A percentile compares a stretch with the other conserved stretches of the same genome.
Evolutionary conservation across 2,329 filamentous ascomycete genomes (phyloP).

Genomic region (Lasiodiplodia sp.): DNA sequence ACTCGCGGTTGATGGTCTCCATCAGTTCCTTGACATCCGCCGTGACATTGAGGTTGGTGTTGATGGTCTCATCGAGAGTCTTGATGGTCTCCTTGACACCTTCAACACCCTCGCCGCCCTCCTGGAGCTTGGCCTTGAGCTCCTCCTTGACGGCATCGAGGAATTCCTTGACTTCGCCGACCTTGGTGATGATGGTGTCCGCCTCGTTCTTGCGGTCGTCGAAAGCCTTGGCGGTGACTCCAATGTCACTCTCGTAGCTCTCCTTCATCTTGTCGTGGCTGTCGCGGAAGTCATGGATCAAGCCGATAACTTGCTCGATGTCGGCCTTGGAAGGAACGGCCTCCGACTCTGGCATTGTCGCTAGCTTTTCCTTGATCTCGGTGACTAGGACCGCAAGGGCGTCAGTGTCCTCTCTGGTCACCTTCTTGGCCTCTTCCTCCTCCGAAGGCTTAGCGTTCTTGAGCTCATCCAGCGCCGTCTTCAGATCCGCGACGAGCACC

Average conservation of each 20-base stretch:
- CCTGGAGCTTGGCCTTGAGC: conserved; percentile 77
- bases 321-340: conserved; percentile 79
- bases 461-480: conserved; percentile 74
- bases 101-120: conserved; percentile 72
- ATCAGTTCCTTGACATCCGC: conserved; percentile 66
- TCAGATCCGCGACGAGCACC: conserved; percentile 79
- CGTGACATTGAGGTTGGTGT: conserved; percentile 50
- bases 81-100: conserved; percentile 68
- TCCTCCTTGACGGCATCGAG: conserved; percentile 80
- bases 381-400: conserved; percentile 79
- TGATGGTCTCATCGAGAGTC: conserved; percentile 73
- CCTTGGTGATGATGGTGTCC: conserved; percentile 76
- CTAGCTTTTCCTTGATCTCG: conserved; percentile 83
- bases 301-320: conserved; percentile 66
- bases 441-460: conserved; percentile 57
- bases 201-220: conserved; percentile 87
- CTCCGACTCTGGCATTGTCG: conserved; percentile 74
- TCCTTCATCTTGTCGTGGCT: conserved; percentile 74
- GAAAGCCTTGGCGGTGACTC: conserved; percentile 77
- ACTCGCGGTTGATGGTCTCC: conserved; percentile 81
- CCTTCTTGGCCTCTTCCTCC: conserved; percentile 60
- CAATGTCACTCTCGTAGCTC: conserved; percentile 75
- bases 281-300: conserved; percentile 60
- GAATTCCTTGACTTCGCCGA: conserved; percentile 78
- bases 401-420: conserved; percentile 83